These are phyloP conservation scores for Zalaria obscura DNA, from an alignment of 2,329 filamentous ascomycete species.

Conservation along the genomic window DNA sequence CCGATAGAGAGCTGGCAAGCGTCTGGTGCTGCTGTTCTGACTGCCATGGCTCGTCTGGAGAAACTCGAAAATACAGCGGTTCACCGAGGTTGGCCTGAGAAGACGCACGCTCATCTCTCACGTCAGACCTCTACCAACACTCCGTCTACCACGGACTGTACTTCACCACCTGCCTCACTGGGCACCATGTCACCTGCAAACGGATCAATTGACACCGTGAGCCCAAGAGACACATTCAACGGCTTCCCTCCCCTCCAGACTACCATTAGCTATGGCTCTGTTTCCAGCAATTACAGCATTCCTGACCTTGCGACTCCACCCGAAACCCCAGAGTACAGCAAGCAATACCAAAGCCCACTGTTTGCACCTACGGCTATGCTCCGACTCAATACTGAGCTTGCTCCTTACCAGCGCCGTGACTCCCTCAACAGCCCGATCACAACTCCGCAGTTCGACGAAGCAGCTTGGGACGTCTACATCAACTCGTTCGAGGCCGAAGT, in stretches of 20 bases:
- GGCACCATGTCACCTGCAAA: not conserved
- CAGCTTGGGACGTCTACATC: constrained; percentile 17
- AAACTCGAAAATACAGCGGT: constrained; percentile 18
- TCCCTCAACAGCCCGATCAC: not conserved
- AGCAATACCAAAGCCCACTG: not conserved
- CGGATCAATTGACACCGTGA: too few species aligned
- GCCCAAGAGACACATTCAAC: too few species aligned
- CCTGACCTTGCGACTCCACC: not conserved
- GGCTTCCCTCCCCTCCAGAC: not conserved
- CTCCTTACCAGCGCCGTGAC: not conserved
- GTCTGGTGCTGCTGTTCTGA: constrained; percentile 30
- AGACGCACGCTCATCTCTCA: constrained; percentile 4
- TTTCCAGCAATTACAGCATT: not conserved
- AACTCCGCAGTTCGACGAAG: constrained; percentile 11
- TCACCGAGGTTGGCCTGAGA: constrained; percentile 16
- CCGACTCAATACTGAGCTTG: not conserved
- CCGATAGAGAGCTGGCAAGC: constrained; percentile 23
- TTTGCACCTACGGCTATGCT: not conserved
- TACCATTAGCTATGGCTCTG: not conserved
- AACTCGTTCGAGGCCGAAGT: constrained; percentile 16
- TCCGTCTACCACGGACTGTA: not conserved
- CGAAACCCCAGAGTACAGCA: not conserved
- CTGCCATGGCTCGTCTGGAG: constrained; percentile 21
- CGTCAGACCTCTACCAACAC: not conserved
- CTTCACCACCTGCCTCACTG: not conserved